Evolutionary conservation across 2,329 filamentous ascomycete genomes (phyloP).

Genomic region (Plectosphaerella plurivora): DNA sequence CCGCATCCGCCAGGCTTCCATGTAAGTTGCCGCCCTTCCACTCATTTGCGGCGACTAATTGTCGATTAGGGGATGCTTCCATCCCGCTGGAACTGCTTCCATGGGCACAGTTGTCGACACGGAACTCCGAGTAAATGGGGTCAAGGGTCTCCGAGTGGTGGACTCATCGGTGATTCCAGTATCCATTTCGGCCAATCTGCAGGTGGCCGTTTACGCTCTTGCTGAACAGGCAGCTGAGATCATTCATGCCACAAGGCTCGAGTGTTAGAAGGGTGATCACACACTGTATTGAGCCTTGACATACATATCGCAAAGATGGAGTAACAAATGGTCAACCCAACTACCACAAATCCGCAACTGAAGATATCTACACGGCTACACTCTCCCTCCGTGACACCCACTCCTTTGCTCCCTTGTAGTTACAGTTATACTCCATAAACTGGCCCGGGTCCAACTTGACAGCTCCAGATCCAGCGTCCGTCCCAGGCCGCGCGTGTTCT

Average conservation of each 20-base stretch:
- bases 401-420: conserved; percentile 27
- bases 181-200: conserved; percentile 21
- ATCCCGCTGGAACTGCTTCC: conserved; percentile 18
- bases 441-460: conserved; percentile 30
- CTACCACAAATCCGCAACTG: not conserved
- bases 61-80: conserved; percentile 10
- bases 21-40: not conserved
- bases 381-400: conserved; percentile 15
- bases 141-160: conserved; percentile 50
- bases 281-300: too few species aligned
- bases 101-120: conserved; percentile 46
- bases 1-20: not conserved
- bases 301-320: not conserved
- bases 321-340: not conserved
- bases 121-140: conserved; percentile 49
- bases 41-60: not conserved
- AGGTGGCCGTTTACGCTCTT: conserved; percentile 20
- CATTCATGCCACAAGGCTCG: too few species aligned
- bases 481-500: conserved; percentile 33
- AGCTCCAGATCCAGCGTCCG: conserved; percentile 21
- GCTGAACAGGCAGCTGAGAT: conserved; percentile 20
- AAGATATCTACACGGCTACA: not conserved
- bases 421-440: conserved; percentile 36
- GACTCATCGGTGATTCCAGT: conserved; percentile 51
- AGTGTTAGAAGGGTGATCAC: too few species aligned